Base-by-base conservation (phyloP, 179 eudicot genomes). In the Camellia oleifera region DNA sequence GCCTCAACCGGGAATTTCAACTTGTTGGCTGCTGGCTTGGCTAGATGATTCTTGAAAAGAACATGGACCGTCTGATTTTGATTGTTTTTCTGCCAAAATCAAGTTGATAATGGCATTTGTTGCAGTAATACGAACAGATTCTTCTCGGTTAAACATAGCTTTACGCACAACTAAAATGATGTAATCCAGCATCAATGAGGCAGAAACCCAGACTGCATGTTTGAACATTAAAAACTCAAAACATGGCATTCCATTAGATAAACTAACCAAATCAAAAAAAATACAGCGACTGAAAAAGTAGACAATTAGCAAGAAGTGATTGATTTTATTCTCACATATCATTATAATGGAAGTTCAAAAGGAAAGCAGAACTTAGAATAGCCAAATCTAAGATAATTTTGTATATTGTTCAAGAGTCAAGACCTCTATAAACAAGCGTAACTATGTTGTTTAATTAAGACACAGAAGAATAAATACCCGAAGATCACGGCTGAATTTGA, bases 1-100 rank as follows among this genome's bases (percentile, higher is more conserved):
- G 69, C 83, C 75, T 68, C 42, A 67, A 23, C 26, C 26, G 44
- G 78, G 69, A 65, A 81, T 69, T 75, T 86, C 88, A 80, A 72
- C 85, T 67, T 81, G 85, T 84, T 89, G 92, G 83, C 92, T 89
- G 77, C 92, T 86, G 70, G 92, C 92, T 82, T 89, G 92, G 84
- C 92, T 89, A 40, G 90, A 86, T 40, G 92, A 89, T 68, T 89
- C 92, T 83, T 88, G 89, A 81, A 83, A 81, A 83, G 87, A 82
- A 72, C 65, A 82, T 60, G 75, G 68, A 5, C 81, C 86, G 81
- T 73, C 83, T 69, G 54, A 61, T 80, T 80, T 82, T 18, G 86
- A 80, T 79, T 88, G 81, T 67, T 83, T 89, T 72, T 86, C 89
- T 54, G 89, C 88, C 77, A 86, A 71, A 77, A 89, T 83, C 76